Percentiles rank a stretch among this genome's conserved stretches.
Evolutionary conservation across 306 rosid genomes (phyloP).

Genomic region (Elaeagnus macrophylla): DNA sequence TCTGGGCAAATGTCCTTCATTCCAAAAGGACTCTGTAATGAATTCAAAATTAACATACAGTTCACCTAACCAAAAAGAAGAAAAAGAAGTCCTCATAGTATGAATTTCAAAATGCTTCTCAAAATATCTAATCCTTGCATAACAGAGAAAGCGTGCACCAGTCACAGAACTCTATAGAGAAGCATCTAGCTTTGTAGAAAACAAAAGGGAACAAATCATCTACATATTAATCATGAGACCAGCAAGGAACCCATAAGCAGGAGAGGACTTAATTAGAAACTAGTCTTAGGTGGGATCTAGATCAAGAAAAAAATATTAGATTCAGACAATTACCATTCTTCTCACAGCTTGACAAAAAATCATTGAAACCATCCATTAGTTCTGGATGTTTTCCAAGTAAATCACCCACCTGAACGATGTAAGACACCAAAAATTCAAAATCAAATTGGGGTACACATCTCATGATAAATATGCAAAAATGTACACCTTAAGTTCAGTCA

Average conservation of each 20-base stretch:
- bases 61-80: neutral
- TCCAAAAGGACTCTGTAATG: conserved; percentile 67
- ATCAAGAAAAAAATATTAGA: conserved; percentile 20
- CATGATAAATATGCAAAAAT: no score
- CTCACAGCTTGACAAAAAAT: conserved; percentile 80
- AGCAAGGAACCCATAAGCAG: conserved; percentile 91
- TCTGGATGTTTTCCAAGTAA: conserved; percentile 80
- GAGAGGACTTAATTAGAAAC: conserved; percentile 39
- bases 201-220: conserved; percentile 23
- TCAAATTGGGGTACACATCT: neutral
- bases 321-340: conserved; percentile 65
- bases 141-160: conserved; percentile 4
- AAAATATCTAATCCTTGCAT: conserved; percentile 6
- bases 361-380: conserved; percentile 84
- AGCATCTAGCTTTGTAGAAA: conserved; percentile 11
- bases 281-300: conserved; percentile 13
- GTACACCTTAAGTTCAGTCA: no score
- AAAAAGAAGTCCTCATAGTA: neutral
- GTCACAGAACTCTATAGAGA: conserved; percentile 12
- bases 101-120: conserved; percentile 8
- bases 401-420: conserved; percentile 54
- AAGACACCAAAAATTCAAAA: conserved; percentile 20
- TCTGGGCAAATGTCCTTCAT: conserved; percentile 58
- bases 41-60: conserved; percentile 15
- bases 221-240: conserved; percentile 92